Conservation (phyloP, 2,329 filamentous ascomycete species). For the Rhynchosporium secalis region DNA sequence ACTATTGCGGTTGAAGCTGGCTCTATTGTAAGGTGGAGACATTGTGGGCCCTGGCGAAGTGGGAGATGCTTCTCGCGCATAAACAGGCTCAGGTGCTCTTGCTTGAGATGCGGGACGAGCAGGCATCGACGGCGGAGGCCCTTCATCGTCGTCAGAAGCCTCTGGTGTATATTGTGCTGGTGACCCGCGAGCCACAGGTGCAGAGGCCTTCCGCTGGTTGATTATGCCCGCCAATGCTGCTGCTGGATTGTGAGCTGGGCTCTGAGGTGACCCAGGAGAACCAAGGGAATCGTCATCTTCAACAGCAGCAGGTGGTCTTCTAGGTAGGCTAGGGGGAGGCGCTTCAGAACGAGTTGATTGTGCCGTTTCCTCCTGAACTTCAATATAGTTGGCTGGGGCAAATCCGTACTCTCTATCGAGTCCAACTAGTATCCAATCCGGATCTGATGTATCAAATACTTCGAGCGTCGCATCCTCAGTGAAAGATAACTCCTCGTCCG, state of each 20-base stretch:
- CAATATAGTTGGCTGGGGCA: slow-evolving; percentile 94
- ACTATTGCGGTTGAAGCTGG: slow-evolving; percentile 42
- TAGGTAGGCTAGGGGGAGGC: slow-evolving; percentile 40
- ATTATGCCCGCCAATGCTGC: slow-evolving; percentile 57
- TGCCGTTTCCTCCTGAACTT: slow-evolving; percentile 54
- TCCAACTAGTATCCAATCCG: slow-evolving; percentile 94
- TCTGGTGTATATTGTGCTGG: slow-evolving; percentile 64
- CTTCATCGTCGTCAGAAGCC: slow-evolving; percentile 65
- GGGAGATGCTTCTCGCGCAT: slow-evolving; percentile 40
- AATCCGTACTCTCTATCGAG: slow-evolving; percentile 86
- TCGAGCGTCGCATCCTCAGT: slow-evolving; percentile 80
- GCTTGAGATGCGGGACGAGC: slow-evolving; percentile 59
- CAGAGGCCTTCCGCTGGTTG: slow-evolving; percentile 36
- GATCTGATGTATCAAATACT: slow-evolving; percentile 88
- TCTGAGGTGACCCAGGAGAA: slow-evolving; percentile 31
- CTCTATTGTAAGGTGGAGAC: slow-evolving; percentile 57
- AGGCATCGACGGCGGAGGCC: slow-evolving; percentile 61
- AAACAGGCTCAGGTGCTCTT: slow-evolving; percentile 43
- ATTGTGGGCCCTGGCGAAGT: slow-evolving; percentile 44
- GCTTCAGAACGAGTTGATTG: slow-evolving; percentile 32
- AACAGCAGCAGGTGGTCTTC: slow-evolving; percentile 41
- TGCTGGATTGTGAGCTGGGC: slow-evolving; percentile 37
- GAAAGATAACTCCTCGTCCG: slow-evolving; percentile 96
- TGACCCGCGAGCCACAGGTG: slow-evolving; percentile 46
- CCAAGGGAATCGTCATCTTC: slow-evolving; percentile 33